phyloP scores from a whole-genome alignment of 371 early-diverging fungal genomes.

The Mucor piriformis region DNA sequence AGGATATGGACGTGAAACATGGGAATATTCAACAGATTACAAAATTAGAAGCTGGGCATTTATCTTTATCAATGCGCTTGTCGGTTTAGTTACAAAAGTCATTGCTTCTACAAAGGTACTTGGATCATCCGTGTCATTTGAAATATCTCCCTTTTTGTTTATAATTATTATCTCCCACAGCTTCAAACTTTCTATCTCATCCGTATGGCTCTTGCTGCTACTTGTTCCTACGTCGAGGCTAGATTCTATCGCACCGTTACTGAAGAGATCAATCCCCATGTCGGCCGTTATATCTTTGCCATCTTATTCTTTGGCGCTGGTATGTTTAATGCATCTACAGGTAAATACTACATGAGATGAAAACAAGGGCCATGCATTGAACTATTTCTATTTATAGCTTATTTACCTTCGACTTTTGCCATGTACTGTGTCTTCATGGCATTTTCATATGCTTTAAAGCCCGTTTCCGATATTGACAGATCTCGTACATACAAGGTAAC shows the following conservation, averaged over 20 bases:
- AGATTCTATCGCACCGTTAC: conserved; percentile 69
- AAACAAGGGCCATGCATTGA: background rate
- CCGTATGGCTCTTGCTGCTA: conserved; percentile 65
- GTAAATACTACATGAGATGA: conserved; percentile 45
- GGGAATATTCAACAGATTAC: conserved; percentile 93
- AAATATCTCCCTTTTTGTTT: no score
- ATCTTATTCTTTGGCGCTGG: conserved; percentile 78
- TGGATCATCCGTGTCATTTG: no score
- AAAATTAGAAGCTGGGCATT: conserved; percentile 91
- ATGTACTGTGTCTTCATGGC: conserved; percentile 87
- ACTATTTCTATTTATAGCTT: conserved; percentile 52
- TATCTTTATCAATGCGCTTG: conserved; percentile 62
- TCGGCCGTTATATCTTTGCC: conserved; percentile 70
- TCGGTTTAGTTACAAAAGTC: conserved; percentile 48
- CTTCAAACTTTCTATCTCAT: conserved; percentile 77
- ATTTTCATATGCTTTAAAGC: conserved; percentile 63
- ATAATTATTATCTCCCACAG: no score
- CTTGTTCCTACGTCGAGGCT: conserved; percentile 75
- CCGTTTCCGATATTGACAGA: conserved; percentile 50
- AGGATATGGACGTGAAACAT: conserved; percentile 90
- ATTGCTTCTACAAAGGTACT: conserved; percentile 62
- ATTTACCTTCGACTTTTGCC: conserved; percentile 90
- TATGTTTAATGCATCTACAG: conserved; percentile 81
- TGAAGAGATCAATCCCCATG: conserved; percentile 63
- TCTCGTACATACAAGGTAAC: conserved; percentile 57